These are phyloP conservation scores for Trifolium subterraneum DNA, from an alignment of 306 rosid genomes.

Conservation along the genomic window DNA sequence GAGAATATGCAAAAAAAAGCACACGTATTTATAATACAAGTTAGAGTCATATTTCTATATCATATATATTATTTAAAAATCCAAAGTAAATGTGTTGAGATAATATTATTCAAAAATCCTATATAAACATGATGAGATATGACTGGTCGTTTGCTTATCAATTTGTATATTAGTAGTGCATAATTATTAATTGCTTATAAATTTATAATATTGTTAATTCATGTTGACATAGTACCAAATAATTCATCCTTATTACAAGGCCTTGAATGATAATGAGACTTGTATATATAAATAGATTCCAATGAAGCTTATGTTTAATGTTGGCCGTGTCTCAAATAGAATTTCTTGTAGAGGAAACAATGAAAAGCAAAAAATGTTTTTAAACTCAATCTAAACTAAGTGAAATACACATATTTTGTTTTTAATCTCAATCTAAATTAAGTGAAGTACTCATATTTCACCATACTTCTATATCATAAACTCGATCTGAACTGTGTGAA, in stretches of 20 bases:
- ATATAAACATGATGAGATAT: slow-evolving; percentile 1
- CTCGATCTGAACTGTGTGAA: too few species aligned
- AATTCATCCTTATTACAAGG: slow-evolving; percentile 26
- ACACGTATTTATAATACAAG: not conserved
- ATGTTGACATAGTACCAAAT: slow-evolving; percentile 7
- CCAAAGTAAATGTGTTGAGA: not conserved
- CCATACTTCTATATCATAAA: too few species aligned
- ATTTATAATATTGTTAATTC: not conserved
- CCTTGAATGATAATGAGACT: not conserved
- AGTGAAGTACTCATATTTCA: too few species aligned
- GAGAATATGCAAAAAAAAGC: too few species aligned
- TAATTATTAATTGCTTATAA: not conserved
- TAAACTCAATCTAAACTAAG: too few species aligned
- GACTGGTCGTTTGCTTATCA: not conserved
- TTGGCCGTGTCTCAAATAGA: too few species aligned
- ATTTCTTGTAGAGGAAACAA: too few species aligned
- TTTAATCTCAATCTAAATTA: too few species aligned
- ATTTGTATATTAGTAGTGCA: not conserved
- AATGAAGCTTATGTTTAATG: slow-evolving; percentile 45
- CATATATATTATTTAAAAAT: not conserved
- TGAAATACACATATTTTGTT: too few species aligned
- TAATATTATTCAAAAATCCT: too few species aligned
- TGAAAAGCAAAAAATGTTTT: too few species aligned
- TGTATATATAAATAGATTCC: slow-evolving; percentile 16
- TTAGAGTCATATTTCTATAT: not conserved